A percentile compares a stretch with the other conserved stretches of the same genome.
These are phyloP conservation scores for Talaromyces trachyspermus DNA, from an alignment of 495 filamentous ascomycete genomes.

Conservation along the genomic window DNA sequence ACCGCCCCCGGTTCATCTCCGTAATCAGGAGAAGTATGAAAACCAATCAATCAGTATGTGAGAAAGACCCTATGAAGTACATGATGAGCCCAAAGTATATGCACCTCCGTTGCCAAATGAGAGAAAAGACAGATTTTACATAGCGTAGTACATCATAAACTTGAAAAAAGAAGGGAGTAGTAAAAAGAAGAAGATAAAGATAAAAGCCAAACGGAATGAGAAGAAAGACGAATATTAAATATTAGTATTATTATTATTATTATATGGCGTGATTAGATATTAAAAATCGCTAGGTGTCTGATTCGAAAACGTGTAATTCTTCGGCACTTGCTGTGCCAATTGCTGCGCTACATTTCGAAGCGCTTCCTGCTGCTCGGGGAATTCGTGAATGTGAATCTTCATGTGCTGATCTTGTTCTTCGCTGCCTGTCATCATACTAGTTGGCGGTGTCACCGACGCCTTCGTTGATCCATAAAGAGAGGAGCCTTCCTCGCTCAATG, in stretches of 20 bases:
- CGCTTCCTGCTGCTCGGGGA: slow-evolving; percentile 35
- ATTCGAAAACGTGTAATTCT: slow-evolving; percentile 40
- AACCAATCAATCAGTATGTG: slow-evolving; percentile 2
- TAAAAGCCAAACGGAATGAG: no score
- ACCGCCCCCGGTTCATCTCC: no score
- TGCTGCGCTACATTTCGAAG: slow-evolving; percentile 33
- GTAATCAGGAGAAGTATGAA: slow-evolving; percentile 1
- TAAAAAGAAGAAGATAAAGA: neutral
- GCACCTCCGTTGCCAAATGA: slow-evolving; percentile 4
- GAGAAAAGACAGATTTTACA: neutral
- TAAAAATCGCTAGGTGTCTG: slow-evolving; percentile 33
- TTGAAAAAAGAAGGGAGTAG: neutral
- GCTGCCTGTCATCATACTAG: slow-evolving; percentile 5
- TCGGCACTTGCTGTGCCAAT: slow-evolving; percentile 31
- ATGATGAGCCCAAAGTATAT: slow-evolving; percentile 4
- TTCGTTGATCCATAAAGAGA: slow-evolving; percentile 18
- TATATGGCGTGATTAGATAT: slow-evolving; percentile 4
- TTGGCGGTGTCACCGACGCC: slow-evolving; percentile 24
- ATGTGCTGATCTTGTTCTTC: slow-evolving; percentile 27
- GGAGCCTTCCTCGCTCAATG: neutral
- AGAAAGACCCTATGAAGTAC: neutral
- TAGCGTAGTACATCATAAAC: slow-evolving; percentile 5
- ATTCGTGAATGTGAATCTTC: slow-evolving; percentile 39
- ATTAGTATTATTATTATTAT: slow-evolving; percentile 4
- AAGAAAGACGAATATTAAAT: neutral